Evolutionary conservation across 306 rosid genomes (phyloP).

Genomic region (peach (Prunus persica)): DNA sequence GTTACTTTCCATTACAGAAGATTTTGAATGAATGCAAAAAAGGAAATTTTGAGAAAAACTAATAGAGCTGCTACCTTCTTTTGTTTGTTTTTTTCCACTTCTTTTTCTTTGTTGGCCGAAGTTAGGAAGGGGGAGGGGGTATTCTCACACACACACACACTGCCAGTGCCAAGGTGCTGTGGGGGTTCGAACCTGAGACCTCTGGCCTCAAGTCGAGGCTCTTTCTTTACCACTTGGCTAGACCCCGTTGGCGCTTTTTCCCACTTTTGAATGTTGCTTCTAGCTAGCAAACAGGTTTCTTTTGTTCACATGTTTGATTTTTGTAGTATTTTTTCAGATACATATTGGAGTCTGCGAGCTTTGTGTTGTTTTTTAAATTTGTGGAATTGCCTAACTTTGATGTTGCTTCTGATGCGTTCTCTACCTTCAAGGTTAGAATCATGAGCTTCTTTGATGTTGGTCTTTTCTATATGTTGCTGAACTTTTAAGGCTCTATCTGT

Average conservation of each 20-base stretch:
- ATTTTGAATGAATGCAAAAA: neutral
- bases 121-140: too few relatives aligned
- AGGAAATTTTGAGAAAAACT: neutral
- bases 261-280: neutral
- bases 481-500: conserved; percentile 20
- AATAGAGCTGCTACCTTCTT: neutral
- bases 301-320: conserved; percentile 37
- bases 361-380: conserved; percentile 86
- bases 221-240: too few relatives aligned
- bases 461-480: conserved; percentile 8
- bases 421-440: conserved; percentile 83
- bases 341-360: conserved; percentile 89
- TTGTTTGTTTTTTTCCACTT: neutral
- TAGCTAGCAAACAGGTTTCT: conserved; percentile 20
- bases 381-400: conserved; percentile 91
- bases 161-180: too few relatives aligned
- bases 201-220: too few relatives aligned
- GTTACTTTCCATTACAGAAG: conserved; percentile 6
- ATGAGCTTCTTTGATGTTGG: neutral
- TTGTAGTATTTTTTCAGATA: conserved; percentile 66
- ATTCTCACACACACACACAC: too few relatives aligned
- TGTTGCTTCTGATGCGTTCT: conserved; percentile 92
- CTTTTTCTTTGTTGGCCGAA: too few relatives aligned
- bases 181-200: too few relatives aligned
- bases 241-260: too few relatives aligned